phyloP scores from a whole-genome alignment of 1,284 basidiomycete species.

The Takashimella tepidaria region DNA sequence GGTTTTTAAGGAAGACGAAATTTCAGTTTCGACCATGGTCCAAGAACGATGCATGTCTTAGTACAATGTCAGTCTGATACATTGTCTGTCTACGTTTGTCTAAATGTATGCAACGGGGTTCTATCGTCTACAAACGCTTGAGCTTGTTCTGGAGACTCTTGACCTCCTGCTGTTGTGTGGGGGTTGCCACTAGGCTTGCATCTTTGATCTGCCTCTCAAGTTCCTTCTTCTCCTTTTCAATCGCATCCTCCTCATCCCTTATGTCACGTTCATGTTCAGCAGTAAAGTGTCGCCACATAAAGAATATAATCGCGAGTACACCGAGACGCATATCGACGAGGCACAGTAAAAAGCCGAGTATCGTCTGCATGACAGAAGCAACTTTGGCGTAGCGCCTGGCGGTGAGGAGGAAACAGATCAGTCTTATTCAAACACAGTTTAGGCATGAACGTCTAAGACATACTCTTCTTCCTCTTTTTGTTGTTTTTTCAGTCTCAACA shows the following conservation, averaged over 20 bases:
- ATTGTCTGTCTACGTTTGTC: too few relatives aligned
- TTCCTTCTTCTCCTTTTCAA: slow-evolving; percentile 33
- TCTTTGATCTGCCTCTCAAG: slow-evolving; percentile 22
- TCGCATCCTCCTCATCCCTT: slow-evolving; percentile 14
- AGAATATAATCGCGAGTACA: slow-evolving; percentile 31
- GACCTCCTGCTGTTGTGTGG: neutral
- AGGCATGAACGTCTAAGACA: slow-evolving; percentile 3
- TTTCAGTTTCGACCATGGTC: neutral
- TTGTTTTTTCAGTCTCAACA: slow-evolving; percentile 31
- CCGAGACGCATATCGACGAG: slow-evolving; percentile 31
- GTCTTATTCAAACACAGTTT: neutral
- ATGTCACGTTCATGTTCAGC: slow-evolving; percentile 15
- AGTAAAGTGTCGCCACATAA: slow-evolving; percentile 36
- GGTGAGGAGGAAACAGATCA: neutral
- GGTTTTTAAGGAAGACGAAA: too few relatives aligned
- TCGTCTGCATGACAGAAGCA: slow-evolving; percentile 25
- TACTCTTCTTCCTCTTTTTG: slow-evolving; percentile 35
- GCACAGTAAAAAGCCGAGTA: slow-evolving; percentile 29
- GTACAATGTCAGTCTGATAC: neutral
- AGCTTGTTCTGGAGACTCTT: neutral
- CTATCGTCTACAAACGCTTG: neutral
- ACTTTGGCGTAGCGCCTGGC: slow-evolving; percentile 30
- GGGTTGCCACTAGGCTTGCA: slow-evolving; percentile 7
- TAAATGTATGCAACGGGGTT: too few relatives aligned
- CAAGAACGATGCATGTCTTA: neutral